Base-by-base conservation (phyloP, 1,284 basidiomycete genomes). In the Anthracocystis panici-leucophaei region DNA sequence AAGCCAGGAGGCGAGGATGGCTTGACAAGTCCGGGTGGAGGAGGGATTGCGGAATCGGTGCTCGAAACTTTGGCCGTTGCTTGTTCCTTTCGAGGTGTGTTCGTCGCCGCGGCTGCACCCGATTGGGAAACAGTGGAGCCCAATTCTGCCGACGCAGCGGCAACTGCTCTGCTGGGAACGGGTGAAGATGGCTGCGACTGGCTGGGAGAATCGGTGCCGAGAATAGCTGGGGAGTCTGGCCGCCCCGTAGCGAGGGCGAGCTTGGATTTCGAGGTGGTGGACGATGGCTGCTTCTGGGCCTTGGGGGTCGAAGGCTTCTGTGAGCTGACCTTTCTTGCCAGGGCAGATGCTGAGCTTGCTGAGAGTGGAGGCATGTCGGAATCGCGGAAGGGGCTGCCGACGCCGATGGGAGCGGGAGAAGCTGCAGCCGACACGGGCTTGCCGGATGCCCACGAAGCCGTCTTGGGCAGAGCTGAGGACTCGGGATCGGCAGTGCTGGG, bases 381-480 rank as follows among this genome's bases (percentile, higher is more conserved):
- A 27, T 80, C 79, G 38, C 79, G 74, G 65, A 81, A 79, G 38
- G 50, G 78, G 45, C 66, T 75, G 57, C 58, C 64, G 5, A 61
- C 78, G 31, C 57, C 53, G 41, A 75, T 35, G 27, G 72, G 65
- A 25, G 68, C 66, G 21, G 67, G 55, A 41, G 74, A 55, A 25
- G 67, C 29, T 4, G 62, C 61, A 25, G 55, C 57, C 18, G 62
- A 67, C 31, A 59, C 55, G n/a, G 77, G 78, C 49, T 77, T 80
- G 27, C 82, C 80, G 2, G 82, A 82, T 3, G 83, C 83, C 83
- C 83, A 84, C 14, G 78, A 78, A 9, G 83, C 83, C 18, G 83
- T 84, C 75, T 83, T 83, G 11, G 83, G 83, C 33, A 84, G 63
- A 9, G 83, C 83, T 0, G 82, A 82, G 18, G 66, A 75, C 42